Percentiles rank a stretch among this genome's conserved stretches.
phyloP scores from a whole-genome alignment of 75 land plant species.

The Adiantum capillusveneris region DNA sequence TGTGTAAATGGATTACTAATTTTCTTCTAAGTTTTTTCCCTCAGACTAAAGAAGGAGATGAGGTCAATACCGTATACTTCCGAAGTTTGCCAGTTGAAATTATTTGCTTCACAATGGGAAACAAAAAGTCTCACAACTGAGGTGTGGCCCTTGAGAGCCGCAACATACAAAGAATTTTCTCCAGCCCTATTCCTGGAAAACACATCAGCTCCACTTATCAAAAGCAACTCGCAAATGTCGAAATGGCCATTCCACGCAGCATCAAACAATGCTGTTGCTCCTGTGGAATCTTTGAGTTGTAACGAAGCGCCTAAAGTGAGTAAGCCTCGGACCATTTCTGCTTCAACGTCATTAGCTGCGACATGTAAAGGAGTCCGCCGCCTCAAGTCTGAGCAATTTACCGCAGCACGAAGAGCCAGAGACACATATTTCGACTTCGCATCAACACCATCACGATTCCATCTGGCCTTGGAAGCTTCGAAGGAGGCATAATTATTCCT shows the following conservation, averaged over 20 bases:
- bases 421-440: slow-evolving; percentile 11
- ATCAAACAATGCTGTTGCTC: slow-evolving; percentile 36
- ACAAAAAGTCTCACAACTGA: slow-evolving; percentile 26
- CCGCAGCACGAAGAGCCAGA: slow-evolving; percentile 25
- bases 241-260: slow-evolving; percentile 39
- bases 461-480: not conserved
- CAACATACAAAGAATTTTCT: slow-evolving; percentile 39
- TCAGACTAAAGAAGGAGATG: not conserved
- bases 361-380: slow-evolving; percentile 32
- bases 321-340: slow-evolving; percentile 15
- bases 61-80: slow-evolving; percentile 27
- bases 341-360: slow-evolving; percentile 17
- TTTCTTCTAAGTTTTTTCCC: too few relatives aligned
- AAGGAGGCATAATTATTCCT: not conserved
- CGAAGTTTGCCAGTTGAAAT: slow-evolving; percentile 38
- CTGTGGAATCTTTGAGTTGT: slow-evolving; percentile 25
- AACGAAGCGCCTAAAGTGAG: slow-evolving; percentile 22
- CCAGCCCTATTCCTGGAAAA: slow-evolving; percentile 33
- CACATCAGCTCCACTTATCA: slow-evolving; percentile 36
- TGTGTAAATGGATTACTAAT: too few relatives aligned
- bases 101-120: slow-evolving; percentile 21
- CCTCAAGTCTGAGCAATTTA: slow-evolving; percentile 34
- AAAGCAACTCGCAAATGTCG: slow-evolving; percentile 22
- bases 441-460: not conserved
- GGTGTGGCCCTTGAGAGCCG: slow-evolving; percentile 32